These are phyloP conservation scores for Tetrapyrgos nigripes DNA, from an alignment of 1,284 basidiomycete species.

Conservation along the genomic window DNA sequence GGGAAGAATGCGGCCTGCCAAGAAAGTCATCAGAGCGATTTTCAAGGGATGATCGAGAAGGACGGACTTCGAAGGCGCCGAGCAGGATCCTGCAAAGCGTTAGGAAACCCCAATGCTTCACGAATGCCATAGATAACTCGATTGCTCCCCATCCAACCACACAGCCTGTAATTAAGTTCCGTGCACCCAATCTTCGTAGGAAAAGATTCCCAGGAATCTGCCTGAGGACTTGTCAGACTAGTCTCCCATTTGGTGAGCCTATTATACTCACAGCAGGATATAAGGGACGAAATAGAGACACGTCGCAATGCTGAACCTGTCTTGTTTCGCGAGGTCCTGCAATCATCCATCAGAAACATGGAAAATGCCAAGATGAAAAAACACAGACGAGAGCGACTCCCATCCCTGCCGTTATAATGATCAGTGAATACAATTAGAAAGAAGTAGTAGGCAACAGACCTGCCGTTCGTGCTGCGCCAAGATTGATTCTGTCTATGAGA, in stretches of 20 bases:
- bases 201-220: constrained; percentile 53
- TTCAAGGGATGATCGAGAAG: constrained; percentile 39
- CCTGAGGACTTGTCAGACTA: constrained; percentile 26
- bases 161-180: constrained; percentile 46
- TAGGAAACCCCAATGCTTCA: constrained; percentile 45
- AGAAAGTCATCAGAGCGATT: constrained; percentile 23
- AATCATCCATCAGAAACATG: neutral
- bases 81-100: constrained; percentile 46
- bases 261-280: constrained; percentile 44
- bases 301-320: constrained; percentile 50
- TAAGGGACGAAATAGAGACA: constrained; percentile 54
- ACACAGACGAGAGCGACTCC: constrained; percentile 45
- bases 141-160: constrained; percentile 51
- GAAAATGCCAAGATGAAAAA: neutral
- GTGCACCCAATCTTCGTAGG: constrained; percentile 47
- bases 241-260: neutral
- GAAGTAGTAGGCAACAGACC: no score
- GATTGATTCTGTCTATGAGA: constrained; percentile 50
- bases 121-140: constrained; percentile 53
- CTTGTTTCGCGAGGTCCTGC: constrained; percentile 32
- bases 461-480: constrained; percentile 48
- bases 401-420: no score
- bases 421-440: no score
- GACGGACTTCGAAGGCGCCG: constrained; percentile 47
- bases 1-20: constrained; percentile 53